Base-by-base conservation (phyloP, 805 yeast species). In the Candida oleophila region DNA sequence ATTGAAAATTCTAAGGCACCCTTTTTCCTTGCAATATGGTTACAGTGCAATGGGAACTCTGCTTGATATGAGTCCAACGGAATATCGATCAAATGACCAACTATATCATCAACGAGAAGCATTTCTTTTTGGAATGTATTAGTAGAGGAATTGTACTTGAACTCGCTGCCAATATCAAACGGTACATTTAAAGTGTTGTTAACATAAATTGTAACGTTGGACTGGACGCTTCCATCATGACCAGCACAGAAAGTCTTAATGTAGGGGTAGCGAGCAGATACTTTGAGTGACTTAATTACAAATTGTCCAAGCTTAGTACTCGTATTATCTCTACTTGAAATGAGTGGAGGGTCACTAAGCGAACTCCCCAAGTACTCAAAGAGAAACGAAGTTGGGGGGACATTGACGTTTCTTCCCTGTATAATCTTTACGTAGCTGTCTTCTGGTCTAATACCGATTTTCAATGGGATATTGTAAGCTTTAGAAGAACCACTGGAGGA, bases 141-240 rank as follows among this genome's bases (percentile, higher is more conserved):
- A n/a, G 40, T 35, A 12, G 38, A 34, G 4, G n/a, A 7, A 18
- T 42, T 35, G 39, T 22, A 36, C 15, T 33, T 16, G 30, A 42
- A 42, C 18, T 42, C 45, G 3, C 25, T 25, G 4, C 40, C 45
- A 16, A 42, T 34, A 16, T 42, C 45, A 20, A 42, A 42, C 11
- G 38, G 20, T 12, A 34, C 15, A 20, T 42, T 42, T 8, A 42
- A 14, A 3, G 14, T 36, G 12, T 22, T 18, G 39, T 42, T 42
- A 4, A 18, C 32, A 22, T 42, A 42, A 30, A 42, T 20, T 16
- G n/a, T 30, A 11, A 30, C 4, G 12, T 21, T n/a, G 18, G 45
- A 33, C 9, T 3, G 22, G 33, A 20, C 32, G 16, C 39, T 14
- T 11, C 5, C 19, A 12, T 22, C 40, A 22, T 22, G 22, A 15